Evolutionary conservation across 768 basidiomycete genomes (phyloP).

Genomic region (Sporobolomyces pararoseus): DNA sequence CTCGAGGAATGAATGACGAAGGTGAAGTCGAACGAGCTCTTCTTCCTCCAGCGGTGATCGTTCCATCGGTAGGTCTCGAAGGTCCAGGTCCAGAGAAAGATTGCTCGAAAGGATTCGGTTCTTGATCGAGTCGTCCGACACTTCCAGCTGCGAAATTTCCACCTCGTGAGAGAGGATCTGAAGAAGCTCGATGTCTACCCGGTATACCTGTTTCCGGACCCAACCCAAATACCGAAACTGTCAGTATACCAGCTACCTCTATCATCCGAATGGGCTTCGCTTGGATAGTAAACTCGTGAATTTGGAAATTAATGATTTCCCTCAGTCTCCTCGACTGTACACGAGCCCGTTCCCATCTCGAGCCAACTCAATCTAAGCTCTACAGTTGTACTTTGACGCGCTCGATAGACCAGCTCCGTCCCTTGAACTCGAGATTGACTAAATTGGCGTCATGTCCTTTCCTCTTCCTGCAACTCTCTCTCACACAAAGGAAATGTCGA

Average conservation of each 20-base stretch:
- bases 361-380: no score
- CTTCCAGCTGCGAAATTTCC: slow-evolving; percentile 36
- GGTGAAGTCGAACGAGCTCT: slow-evolving; percentile 36
- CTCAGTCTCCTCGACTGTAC: no score
- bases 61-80: slow-evolving; percentile 19
- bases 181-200: slow-evolving; percentile 33
- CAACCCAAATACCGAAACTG: no score
- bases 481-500: no score
- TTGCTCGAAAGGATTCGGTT: slow-evolving; percentile 92
- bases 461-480: no score
- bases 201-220: background rate
- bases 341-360: no score
- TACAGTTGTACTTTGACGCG: no score
- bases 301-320: no score
- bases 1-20: slow-evolving; percentile 21
- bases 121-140: slow-evolving; percentile 53
- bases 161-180: slow-evolving; percentile 39
- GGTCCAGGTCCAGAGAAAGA: slow-evolving; percentile 64
- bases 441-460: background rate
- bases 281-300: no score
- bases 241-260: no score
- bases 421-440: background rate
- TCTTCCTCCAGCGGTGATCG: slow-evolving; percentile 21
- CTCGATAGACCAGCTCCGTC: no score
- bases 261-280: no score